Evolutionary conservation across 2,329 filamentous ascomycete genomes (phyloP).

Genomic region (Plectosphaerella sp.): DNA sequence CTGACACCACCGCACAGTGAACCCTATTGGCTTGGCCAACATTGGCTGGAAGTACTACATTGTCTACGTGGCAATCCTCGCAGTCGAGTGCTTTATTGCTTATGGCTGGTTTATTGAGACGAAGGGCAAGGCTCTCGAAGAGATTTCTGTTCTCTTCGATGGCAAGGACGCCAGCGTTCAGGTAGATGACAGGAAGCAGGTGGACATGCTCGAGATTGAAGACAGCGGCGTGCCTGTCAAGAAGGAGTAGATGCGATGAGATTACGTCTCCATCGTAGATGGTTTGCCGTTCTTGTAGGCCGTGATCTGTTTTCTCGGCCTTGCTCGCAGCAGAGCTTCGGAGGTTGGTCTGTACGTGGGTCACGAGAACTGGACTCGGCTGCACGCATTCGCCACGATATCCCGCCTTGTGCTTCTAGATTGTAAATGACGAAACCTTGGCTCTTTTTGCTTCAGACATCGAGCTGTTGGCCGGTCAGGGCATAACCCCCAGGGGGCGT

Average conservation of each 20-base stretch:
- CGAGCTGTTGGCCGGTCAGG: too few relatives aligned
- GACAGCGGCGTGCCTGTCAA: background rate
- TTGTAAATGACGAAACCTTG: too few relatives aligned
- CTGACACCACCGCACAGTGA: constrained; percentile 3
- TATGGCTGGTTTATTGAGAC: constrained; percentile 1
- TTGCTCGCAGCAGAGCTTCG: too few relatives aligned
- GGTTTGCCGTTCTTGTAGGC: too few relatives aligned
- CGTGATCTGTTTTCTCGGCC: too few relatives aligned
- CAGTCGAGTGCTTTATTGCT: constrained; percentile 4
- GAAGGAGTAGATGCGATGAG: background rate
- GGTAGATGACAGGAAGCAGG: background rate
- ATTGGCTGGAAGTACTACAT: constrained; percentile 20
- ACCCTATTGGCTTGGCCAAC: constrained; percentile 15
- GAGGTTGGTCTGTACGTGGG: too few relatives aligned
- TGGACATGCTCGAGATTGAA: background rate
- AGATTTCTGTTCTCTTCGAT: constrained; percentile 1
- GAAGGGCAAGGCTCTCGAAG: constrained; percentile 7
- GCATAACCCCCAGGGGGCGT: too few relatives aligned
- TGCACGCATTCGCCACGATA: too few relatives aligned
- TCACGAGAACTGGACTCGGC: too few relatives aligned
- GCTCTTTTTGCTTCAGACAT: too few relatives aligned
- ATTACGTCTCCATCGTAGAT: too few relatives aligned
- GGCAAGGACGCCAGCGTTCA: constrained; percentile 1
- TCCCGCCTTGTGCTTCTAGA: too few relatives aligned
- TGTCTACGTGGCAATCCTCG: constrained; percentile 7